Evolutionary conservation across 164 flowering plant species (phyloP), one percentile per base, ranked within the genome.

Genomic region (Stephania yunnanensis): DNA sequence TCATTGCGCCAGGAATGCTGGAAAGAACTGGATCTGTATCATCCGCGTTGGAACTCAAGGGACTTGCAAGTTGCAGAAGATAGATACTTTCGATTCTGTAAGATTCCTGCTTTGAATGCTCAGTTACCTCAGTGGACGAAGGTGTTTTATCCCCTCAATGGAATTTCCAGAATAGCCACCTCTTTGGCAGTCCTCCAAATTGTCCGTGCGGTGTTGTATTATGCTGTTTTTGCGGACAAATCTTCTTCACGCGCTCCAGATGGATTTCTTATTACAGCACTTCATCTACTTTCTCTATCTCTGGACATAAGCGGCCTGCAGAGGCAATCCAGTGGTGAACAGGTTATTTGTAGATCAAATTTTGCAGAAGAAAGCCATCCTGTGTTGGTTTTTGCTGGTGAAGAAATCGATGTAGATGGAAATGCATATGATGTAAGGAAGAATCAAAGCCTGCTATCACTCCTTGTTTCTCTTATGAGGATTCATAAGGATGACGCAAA

Each of bases 11-110:
- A 81, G 82, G 48, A 78, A 42, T 90, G 69, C 78, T 96, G 98
- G 98, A 88, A 90, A 80, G 97, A 96, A 74, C 82, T 96, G 80
- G 98, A 96, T 82, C 78, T 96, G 69, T 96, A 94, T 82, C 94
- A 92, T 75, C 97, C 95, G 70, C 97, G 96, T 46, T 90, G 97
- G 98, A 92, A 83, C 81, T 87, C 88, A 44, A 88, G 92, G 84
- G 98, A 96, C 46, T 83, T 91, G 79, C 99, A 96, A 82, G 80
- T 86, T 55, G 97, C 97, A 10, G 98, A 96, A 84, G 99, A 96
- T 84, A 91, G 98, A 86, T 94, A 91, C 78, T 68, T 84, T 68
- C 90, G 93, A 13, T 91, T 89, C 73, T 89, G 97, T 83, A 80
- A 87, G 76, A 88, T 82, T 53, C 90, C 97, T 67, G 93, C 98